Evolutionary conservation across 2,329 filamentous ascomycete species (phyloP).

Genomic region (Emergomyces orientalis): DNA sequence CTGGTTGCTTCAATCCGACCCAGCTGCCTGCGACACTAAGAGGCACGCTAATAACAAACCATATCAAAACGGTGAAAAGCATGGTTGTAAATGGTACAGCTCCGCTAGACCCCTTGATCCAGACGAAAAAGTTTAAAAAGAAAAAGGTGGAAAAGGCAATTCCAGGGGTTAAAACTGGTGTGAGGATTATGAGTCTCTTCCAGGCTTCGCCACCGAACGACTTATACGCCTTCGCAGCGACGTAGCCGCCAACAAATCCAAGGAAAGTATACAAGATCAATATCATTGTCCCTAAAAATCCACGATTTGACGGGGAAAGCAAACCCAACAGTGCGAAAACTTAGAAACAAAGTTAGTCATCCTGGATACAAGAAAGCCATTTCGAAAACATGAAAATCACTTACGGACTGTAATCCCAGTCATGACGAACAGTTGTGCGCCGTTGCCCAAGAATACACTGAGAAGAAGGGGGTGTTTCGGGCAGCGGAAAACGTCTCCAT

Average conservation of each 20-base stretch:
- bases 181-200: constrained; percentile 87
- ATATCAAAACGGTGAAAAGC: constrained; percentile 85
- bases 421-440: constrained; percentile 96
- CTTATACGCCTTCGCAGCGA: constrained; percentile 87
- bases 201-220: constrained; percentile 83
- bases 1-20: constrained; percentile 71
- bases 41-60: constrained; percentile 94
- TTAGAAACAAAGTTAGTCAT: constrained; percentile 8
- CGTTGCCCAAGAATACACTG: constrained; percentile 82
- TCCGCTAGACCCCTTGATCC: constrained; percentile 83
- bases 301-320: constrained; percentile 89
- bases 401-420: constrained; percentile 75
- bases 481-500: constrained; percentile 91
- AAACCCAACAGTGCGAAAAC: constrained; percentile 89
- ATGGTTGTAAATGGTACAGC: constrained; percentile 96
- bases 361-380: neutral
- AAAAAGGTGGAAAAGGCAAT: constrained; percentile 86
- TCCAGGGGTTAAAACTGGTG: constrained; percentile 73
- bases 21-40: constrained; percentile 84
- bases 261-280: constrained; percentile 89
- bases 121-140: constrained; percentile 89
- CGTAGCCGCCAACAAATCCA: constrained; percentile 84
- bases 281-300: constrained; percentile 86
- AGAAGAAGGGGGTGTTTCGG: constrained; percentile 75
- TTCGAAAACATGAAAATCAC: constrained; percentile 15